Base-by-base conservation (phyloP, 1,139 yeast species). In the Yamadazyma buinensis region DNA sequence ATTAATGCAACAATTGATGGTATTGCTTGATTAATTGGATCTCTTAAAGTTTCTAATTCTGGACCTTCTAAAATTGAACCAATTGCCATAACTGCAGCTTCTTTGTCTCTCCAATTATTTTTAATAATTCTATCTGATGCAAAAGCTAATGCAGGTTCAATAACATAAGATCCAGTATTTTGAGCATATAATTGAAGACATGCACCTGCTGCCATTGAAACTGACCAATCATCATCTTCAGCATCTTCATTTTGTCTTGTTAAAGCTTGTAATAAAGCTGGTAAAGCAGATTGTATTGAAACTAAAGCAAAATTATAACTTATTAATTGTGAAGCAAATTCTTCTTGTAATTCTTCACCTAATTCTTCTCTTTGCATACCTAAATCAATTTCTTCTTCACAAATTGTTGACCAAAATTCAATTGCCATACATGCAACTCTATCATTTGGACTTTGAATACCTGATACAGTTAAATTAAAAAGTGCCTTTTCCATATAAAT, bases 21-120 rank as follows among this genome's bases (percentile, higher is more conserved):
- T 41, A 92, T 68, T 2, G 97, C 97, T 63, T 85, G 90, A 24
- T 75, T 77, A 40, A 92, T 83, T 36, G 88, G 71, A 10, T 60
- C 61, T 36, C 75, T 76, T 49, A 87, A 70, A 52, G 83, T 82
- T 3, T 74, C 79, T 36, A 77, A 76, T 44, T 87, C 94, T 18
- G 97, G 97, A 14, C 98, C 98, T 48, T 90, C 97, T 49, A 92
- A 71, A 41, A 92, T 87, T 7, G 97, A 88, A 25, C 98, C 98
- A 59, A 92, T 92, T 0, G 98, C 97, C 98, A 92, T 92, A 7
- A 92, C 97, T 1, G 97, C 95, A 17, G 98, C 97, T 64, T 92
- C 98, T 51, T 96, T 81, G 38, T 77, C 66, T 61, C 95, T 79
- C 98, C 98, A 92, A 39, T 51, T 51, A 12, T 54, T 58, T 45